These are phyloP conservation scores for Telopea speciosissima DNA, from an alignment of 177 flowering plant species.

Conservation along the genomic window DNA sequence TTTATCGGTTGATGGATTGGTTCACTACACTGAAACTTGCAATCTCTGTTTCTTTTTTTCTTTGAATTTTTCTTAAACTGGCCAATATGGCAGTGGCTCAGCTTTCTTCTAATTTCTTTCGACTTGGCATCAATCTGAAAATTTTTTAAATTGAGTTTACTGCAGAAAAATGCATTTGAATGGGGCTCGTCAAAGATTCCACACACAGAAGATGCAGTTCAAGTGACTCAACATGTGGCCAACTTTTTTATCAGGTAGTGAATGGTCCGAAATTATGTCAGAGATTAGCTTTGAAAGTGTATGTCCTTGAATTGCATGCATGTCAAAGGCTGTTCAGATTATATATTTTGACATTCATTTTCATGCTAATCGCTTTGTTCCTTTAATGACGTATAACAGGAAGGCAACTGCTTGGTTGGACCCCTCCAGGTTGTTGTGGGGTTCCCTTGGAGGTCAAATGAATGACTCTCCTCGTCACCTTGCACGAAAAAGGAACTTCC, in stretches of 20 bases:
- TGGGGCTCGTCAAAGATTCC: constrained; percentile 90
- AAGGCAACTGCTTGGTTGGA: too few species aligned
- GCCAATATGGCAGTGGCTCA: background rate
- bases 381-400: background rate
- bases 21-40: background rate
- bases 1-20: background rate
- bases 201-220: constrained; percentile 90
- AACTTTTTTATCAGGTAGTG: constrained; percentile 79
- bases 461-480: too few species aligned
- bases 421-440: too few species aligned
- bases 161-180: constrained; percentile 98
- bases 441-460: too few species aligned
- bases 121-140: background rate
- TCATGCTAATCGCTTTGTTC: background rate
- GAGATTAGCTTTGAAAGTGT: background rate
- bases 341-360: background rate
- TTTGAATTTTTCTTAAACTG: background rate
- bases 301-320: background rate
- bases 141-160: constrained; percentile 1
- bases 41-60: background rate
- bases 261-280: background rate
- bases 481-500: too few species aligned
- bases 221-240: constrained; percentile 85
- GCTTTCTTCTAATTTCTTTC: background rate
- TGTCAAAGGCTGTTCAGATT: too few species aligned